Base-by-base conservation (phyloP, 108 stramenopile species). In the Cyclotella atomus region DNA sequence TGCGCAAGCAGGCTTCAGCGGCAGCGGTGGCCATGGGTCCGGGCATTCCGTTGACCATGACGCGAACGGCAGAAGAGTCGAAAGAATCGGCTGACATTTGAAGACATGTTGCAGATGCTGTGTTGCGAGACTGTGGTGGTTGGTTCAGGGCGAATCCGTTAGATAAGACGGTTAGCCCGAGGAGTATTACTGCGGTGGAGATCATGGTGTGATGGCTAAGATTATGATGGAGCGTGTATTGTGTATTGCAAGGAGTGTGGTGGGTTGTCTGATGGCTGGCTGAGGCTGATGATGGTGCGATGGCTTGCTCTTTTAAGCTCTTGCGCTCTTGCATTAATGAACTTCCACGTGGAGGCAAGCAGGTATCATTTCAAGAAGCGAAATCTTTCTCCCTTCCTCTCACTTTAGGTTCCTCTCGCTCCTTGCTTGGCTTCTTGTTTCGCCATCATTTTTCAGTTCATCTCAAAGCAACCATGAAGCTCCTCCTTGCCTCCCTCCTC, bases 1-100 rank as follows among this genome's bases (percentile, higher is more conserved):
- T 92, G 29, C 95, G 89, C 15, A 96, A 76, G 73, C 95, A 96
- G 10, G 97, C 95, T 75, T 97, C 94, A n/a, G 95, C 96, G 33
- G 92, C 93, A n/a, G 93, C 92, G 27, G 92, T 94, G 27, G 95
- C 96, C 96, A 97, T 97, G 35, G 95, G 95, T 17, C 96, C 96
- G 19, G 96, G 96, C 90, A 97, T 93, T 27, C 96, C 96, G 75
- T 96, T 95, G 25, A 97, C 92, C 94, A 95, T 94, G 70, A 93
- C 74, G 12, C 33, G 78, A 52, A 84, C 63, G 45, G 76, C 32
- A 33, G 80, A 76, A 8, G 71, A 20, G 52, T 75, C 81, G 33
- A 55, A 49, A 28, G 65, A 43, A 38, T 41, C 71, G 53, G 23
- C 44, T 47, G 44, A 49, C 68, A 70, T 70, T 43, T 70, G 54